A percentile compares a stretch with the other conserved stretches of the same genome.
Evolutionary conservation across 2,329 filamentous ascomycete species (phyloP).

Genomic region (Fusarium robinianum): DNA sequence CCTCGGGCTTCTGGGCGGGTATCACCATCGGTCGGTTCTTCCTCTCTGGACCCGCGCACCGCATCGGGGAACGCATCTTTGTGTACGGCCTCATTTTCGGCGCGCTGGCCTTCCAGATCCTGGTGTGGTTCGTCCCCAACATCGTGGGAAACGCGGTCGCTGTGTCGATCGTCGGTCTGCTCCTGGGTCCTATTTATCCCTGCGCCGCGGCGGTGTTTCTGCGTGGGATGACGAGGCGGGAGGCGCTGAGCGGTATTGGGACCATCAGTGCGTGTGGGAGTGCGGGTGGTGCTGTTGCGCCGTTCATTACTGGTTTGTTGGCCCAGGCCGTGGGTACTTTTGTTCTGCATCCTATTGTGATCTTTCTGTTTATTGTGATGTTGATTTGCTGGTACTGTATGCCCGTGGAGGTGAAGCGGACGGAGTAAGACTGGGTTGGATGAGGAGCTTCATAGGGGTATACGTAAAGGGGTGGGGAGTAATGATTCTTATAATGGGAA

Average conservation of each 20-base stretch:
- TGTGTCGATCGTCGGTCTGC: slow-evolving; percentile 70
- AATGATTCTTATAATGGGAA: background rate
- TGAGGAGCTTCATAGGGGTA: background rate
- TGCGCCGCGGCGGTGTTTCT: slow-evolving; percentile 70
- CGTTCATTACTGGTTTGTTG: slow-evolving; percentile 67
- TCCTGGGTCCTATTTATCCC: slow-evolving; percentile 80
- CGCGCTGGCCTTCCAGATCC: slow-evolving; percentile 69
- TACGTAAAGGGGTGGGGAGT: background rate
- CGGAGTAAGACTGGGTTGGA: slow-evolving; percentile 49
- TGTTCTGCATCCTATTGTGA: slow-evolving; percentile 69
- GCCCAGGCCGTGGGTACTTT: slow-evolving; percentile 66
- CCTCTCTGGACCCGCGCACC: slow-evolving; percentile 67
- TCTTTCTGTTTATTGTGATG: slow-evolving; percentile 69
- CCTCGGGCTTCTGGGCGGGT: slow-evolving; percentile 71
- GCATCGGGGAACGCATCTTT: slow-evolving; percentile 71
- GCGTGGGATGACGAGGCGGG: slow-evolving; percentile 58
- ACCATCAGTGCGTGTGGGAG: slow-evolving; percentile 73
- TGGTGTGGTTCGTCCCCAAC: slow-evolving; percentile 79
- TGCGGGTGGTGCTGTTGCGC: slow-evolving; percentile 68
- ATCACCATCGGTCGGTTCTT: slow-evolving; percentile 77
- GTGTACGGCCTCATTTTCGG: slow-evolving; percentile 66
- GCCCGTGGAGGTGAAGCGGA: slow-evolving; percentile 62
- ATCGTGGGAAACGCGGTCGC: slow-evolving; percentile 71
- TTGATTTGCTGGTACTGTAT: slow-evolving; percentile 65
- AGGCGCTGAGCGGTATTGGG: slow-evolving; percentile 67